Evolutionary conservation across 495 filamentous ascomycete genomes (phyloP), one percentile per base, ranked within the genome.

Genomic region (Xylaria cubensis): DNA sequence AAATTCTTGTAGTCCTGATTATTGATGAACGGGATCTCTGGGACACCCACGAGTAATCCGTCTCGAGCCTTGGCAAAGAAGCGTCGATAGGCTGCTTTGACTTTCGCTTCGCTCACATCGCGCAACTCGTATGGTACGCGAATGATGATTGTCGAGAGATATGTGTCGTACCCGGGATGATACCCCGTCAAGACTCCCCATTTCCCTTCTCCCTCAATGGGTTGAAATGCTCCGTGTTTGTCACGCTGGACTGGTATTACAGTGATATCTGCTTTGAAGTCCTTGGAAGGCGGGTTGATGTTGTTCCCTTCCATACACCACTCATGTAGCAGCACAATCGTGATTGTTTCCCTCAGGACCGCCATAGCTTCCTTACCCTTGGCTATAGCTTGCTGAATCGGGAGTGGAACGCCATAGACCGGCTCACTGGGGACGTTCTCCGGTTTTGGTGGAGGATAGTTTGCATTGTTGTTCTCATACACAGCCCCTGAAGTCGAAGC

Each of bases 131-230:
- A 1, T 1, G 61, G 61, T 0, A 64, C 24, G 39, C 24, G 39
- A 21, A 64, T 64, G 1, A 64, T 12, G 34, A 64, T 64, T 4
- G 61, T 44, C 12, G n/a, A 12, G 12, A 64, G 36, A 15, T 64
- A 64, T 1, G 10, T 44, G 24, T 44, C 39, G 39, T 44, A 24
- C 3, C 19, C 41, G 12, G 39, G 61, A 13, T 64, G 9, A 13
- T 64, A 64, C n/a, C 41, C 39, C 8, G 61, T 64, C 61, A 46
- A 46, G 61, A 64, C 39, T 26, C 61, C 61, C 61, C 61, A 64
- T 39, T 46, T 19, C 6, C 17, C 21, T 17, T 46, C 15, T 21
- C 34, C 61, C n/a, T 29, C 39, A 12, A 64, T 64, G 17, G 63
- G 63, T 26, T n/a, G 19, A 15, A 34, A 36, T 15, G 46, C 19